These are phyloP conservation scores for Cutaneotrichosporon sp. DNA, from an alignment of 1,284 basidiomycete genomes.

Conservation along the genomic window DNA sequence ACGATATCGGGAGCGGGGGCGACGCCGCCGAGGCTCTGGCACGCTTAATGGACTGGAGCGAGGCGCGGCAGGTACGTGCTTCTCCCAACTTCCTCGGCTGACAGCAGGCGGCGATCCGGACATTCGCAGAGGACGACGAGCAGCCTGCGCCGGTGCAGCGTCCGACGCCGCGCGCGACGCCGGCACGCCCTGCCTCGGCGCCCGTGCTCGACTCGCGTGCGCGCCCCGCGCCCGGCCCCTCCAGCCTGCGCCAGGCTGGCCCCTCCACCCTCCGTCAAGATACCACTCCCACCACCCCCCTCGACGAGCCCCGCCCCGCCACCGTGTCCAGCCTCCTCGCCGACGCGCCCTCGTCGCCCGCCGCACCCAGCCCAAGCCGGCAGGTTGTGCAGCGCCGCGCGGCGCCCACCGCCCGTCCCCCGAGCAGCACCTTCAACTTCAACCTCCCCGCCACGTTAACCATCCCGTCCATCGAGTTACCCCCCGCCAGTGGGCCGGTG, in stretches of 20 bases:
- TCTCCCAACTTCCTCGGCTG: background rate
- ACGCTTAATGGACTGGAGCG: constrained; percentile 55
- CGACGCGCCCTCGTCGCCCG: constrained; percentile 16
- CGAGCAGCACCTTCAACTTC: constrained; percentile 23
- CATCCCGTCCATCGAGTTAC: constrained; percentile 13
- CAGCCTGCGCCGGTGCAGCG: constrained; percentile 8
- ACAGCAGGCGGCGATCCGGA: constrained; percentile 42
- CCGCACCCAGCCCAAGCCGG: constrained; percentile 8
- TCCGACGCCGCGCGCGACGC: background rate
- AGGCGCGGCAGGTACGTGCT: constrained; percentile 53
- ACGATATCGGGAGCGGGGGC: constrained; percentile 43
- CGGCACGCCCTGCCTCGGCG: constrained; percentile 28
- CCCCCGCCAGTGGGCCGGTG: constrained; percentile 11
- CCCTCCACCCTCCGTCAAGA: background rate
- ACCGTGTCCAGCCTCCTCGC: constrained; percentile 9
- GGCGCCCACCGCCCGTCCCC: background rate
- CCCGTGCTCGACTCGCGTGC: constrained; percentile 18
- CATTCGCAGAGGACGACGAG: constrained; percentile 45
- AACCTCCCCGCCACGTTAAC: constrained; percentile 14
- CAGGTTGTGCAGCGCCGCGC: background rate
- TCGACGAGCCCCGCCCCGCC: background rate
- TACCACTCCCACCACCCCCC: background rate
- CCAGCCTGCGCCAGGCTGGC: constrained; percentile 11
- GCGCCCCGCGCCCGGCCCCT: constrained; percentile 4
- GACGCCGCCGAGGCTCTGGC: constrained; percentile 49